phyloP scores from a whole-genome alignment of 495 filamentous ascomycete species.

The Schizothecium vesticola region DNA sequence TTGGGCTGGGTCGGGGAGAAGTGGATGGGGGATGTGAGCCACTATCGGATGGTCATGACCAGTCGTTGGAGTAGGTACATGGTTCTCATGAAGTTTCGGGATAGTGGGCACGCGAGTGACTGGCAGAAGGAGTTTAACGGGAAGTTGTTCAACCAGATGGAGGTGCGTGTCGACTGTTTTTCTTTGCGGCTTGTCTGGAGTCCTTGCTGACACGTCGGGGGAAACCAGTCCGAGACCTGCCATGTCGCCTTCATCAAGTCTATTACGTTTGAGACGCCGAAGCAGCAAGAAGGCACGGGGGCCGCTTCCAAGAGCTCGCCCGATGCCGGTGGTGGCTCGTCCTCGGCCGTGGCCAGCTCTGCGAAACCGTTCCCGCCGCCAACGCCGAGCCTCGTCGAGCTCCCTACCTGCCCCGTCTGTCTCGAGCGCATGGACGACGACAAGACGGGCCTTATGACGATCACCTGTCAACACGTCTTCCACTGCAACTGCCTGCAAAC shows the following conservation, averaged over 20 bases:
- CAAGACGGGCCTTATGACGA: conserved; percentile 88
- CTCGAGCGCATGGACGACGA: conserved; percentile 98
- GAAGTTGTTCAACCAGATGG: conserved; percentile 88
- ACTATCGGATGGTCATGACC: conserved; percentile 93
- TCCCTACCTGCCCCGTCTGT: conserved; percentile 95
- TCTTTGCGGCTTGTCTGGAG: neutral
- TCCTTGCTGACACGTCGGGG: neutral
- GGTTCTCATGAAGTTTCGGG: conserved; percentile 94
- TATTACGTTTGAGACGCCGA: conserved; percentile 57
- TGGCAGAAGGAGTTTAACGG: conserved; percentile 92
- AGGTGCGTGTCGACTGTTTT: conserved; percentile 52
- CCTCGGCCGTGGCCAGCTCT: conserved; percentile 43
- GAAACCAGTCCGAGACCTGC: conserved; percentile 79
- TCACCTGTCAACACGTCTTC: conserved; percentile 96
- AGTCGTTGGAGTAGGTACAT: conserved; percentile 86
- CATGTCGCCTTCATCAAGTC: conserved; percentile 94
- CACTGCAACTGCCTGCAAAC: conserved; percentile 96
- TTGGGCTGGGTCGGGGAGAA: conserved; percentile 88
- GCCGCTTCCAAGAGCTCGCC: conserved; percentile 59
- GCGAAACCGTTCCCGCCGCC: conserved; percentile 86
- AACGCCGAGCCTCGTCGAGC: conserved; percentile 80
- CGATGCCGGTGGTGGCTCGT: conserved; percentile 58
- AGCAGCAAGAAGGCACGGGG: conserved; percentile 39
- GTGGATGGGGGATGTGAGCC: conserved; percentile 81
- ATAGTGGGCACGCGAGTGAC: conserved; percentile 61